Evolutionary conservation across 768 basidiomycete species (phyloP).

Genomic region (Xerocomus spinulosus): DNA sequence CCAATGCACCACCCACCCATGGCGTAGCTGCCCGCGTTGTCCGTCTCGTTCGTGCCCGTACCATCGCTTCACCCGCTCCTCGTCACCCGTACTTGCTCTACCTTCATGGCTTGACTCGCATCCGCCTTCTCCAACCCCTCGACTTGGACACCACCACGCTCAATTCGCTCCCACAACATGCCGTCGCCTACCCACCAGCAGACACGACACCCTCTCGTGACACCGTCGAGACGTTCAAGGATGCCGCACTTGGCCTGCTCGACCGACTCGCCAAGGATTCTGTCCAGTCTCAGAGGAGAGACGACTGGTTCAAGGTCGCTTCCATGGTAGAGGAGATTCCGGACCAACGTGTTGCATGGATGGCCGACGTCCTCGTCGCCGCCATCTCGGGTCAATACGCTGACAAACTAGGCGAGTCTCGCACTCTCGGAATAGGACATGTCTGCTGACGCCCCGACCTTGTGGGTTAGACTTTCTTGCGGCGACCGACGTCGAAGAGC

Average conservation of each 20-base stretch:
- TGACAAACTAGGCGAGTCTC: conserved; percentile 63
- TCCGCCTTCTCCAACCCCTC: conserved; percentile 48
- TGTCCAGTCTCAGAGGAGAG: conserved; percentile 46
- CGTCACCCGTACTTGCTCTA: conserved; percentile 64
- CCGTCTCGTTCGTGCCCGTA: conserved; percentile 62
- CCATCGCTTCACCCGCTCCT: conserved; percentile 28
- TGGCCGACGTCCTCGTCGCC: conserved; percentile 73
- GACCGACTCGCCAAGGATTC: conserved; percentile 53
- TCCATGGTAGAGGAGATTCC: conserved; percentile 70
- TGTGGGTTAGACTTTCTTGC: conserved; percentile 50
- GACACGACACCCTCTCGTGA: conserved; percentile 47
- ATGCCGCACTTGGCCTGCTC: conserved; percentile 59
- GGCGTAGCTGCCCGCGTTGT: conserved; percentile 70
- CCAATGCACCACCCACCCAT: conserved; percentile 45
- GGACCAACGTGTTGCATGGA: conserved; percentile 59
- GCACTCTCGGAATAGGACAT: background rate
- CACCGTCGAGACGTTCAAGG: conserved; percentile 62
- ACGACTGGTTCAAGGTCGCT: conserved; percentile 65
- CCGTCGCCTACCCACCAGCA: conserved; percentile 44
- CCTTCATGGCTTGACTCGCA: conserved; percentile 65
- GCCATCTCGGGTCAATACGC: conserved; percentile 52
- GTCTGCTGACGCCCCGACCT: conserved; percentile 1
- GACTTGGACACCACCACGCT: conserved; percentile 25
- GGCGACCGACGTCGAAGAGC: conserved; percentile 54
- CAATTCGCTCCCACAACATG: conserved; percentile 35